phyloP scores from a whole-genome alignment of 768 basidiomycete species.

The Pilatotrama ljubarskyi region DNA sequence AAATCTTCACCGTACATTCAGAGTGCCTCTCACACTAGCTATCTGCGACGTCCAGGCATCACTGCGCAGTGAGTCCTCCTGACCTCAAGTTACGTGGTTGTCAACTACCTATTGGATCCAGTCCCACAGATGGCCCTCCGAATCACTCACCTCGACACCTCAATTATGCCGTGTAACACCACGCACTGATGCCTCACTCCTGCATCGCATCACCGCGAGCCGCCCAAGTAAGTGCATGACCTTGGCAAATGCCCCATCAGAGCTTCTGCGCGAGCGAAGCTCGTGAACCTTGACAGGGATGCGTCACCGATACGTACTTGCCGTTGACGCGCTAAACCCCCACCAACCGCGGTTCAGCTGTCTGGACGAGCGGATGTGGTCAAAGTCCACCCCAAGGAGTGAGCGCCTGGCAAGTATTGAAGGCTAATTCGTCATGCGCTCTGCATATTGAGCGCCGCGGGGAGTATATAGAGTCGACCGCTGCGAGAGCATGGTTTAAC shows the following conservation, averaged over 20 bases:
- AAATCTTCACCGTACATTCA: not conserved
- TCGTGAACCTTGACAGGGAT: not conserved
- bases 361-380: not conserved
- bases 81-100: not conserved
- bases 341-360: not conserved
- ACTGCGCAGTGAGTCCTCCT: not conserved
- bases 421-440: no score
- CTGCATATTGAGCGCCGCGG: no score
- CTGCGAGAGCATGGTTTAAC: not conserved
- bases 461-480: no score
- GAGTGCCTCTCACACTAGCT: not conserved
- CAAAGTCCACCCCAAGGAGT: not conserved
- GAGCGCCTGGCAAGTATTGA: no score
- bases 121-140: no score
- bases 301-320: constrained; percentile 7
- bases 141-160: not conserved
- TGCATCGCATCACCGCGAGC: not conserved
- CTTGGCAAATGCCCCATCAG: not conserved
- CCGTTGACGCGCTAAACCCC: not conserved
- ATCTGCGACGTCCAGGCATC: not conserved
- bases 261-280: not conserved
- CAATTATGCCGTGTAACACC: not conserved
- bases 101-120: not conserved
- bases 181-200: not conserved
- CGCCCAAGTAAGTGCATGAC: not conserved